Conservation (phyloP, 2,329 filamentous ascomycete genomes). For the Kalaharituber pfeilii region DNA sequence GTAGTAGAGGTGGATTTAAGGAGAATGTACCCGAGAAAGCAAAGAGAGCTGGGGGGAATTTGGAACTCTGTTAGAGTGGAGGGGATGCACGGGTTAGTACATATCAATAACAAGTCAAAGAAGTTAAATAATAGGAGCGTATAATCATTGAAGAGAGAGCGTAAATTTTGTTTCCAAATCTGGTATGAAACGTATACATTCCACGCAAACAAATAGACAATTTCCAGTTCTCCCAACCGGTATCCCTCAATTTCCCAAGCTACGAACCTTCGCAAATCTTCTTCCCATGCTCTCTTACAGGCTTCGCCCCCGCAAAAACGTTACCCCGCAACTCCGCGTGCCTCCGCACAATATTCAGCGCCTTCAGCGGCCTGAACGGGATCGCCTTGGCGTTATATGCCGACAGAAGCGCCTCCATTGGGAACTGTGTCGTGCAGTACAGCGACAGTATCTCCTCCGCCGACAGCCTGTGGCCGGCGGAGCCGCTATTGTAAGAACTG, state of each 20-base stretch:
- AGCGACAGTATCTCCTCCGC: neutral
- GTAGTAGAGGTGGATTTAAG: neutral
- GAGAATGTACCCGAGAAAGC: neutral
- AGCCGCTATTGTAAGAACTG: neutral
- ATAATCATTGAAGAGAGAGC: neutral
- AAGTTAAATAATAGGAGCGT: neutral
- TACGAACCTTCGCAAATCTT: neutral
- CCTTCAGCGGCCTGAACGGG: neutral
- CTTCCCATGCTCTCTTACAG: neutral
- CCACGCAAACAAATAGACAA: too few relatives aligned
- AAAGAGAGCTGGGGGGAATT: conserved; percentile 1
- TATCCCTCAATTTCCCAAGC: too few relatives aligned
- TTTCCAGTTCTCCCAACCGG: too few relatives aligned
- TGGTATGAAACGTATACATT: too few relatives aligned
- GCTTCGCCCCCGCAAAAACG: conserved; percentile 1
- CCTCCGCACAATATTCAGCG: neutral
- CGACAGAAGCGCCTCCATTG: neutral
- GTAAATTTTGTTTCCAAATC: too few relatives aligned
- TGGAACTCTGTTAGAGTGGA: neutral
- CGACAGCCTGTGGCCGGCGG: neutral
- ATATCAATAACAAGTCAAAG: too few relatives aligned
- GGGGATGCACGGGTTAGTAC: too few relatives aligned
- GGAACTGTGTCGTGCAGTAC: neutral
- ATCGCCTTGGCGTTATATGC: neutral
- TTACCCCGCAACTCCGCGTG: neutral